Conservation (phyloP, 192 early-diverging fungal genomes). For the Rhizophlyctis rosea region DNA sequence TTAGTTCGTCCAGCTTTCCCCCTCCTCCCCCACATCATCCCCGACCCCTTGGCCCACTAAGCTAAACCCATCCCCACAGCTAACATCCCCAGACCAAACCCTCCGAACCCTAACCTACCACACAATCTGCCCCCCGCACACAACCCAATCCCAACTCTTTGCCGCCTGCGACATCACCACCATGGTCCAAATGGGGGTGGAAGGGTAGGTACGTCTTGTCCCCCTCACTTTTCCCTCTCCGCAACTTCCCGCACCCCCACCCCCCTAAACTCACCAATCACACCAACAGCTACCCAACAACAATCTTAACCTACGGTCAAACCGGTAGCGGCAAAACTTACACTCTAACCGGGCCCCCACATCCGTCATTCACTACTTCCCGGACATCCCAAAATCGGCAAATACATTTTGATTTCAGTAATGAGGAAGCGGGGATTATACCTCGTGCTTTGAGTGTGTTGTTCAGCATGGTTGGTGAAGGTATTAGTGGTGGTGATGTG, state of each 20-base stretch:
- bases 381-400: constrained; percentile 6
- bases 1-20: too few relatives aligned
- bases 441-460: constrained; percentile 42
- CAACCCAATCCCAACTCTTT: constrained; percentile 42
- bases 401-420: too few relatives aligned
- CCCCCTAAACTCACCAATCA: neutral
- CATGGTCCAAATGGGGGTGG: constrained; percentile 38
- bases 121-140: constrained; percentile 32
- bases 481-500: neutral
- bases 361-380: too few relatives aligned
- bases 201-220: constrained; percentile 37
- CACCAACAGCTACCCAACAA: constrained; percentile 43
- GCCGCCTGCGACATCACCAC: constrained; percentile 43
- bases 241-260: neutral
- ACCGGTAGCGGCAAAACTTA: constrained; percentile 58
- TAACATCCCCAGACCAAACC: constrained; percentile 10
- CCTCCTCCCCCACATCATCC: too few relatives aligned
- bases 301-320: constrained; percentile 58
- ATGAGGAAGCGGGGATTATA: too few relatives aligned
- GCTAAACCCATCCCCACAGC: too few relatives aligned
- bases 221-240: neutral
- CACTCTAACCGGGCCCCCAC: constrained; percentile 52
- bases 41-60: too few relatives aligned
- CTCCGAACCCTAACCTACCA: constrained; percentile 35
- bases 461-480: constrained; percentile 28